Evolutionary conservation across 371 early-diverging fungal genomes (phyloP), one percentile per base, ranked within the genome.

Genomic region (Mortierella sp.): DNA sequence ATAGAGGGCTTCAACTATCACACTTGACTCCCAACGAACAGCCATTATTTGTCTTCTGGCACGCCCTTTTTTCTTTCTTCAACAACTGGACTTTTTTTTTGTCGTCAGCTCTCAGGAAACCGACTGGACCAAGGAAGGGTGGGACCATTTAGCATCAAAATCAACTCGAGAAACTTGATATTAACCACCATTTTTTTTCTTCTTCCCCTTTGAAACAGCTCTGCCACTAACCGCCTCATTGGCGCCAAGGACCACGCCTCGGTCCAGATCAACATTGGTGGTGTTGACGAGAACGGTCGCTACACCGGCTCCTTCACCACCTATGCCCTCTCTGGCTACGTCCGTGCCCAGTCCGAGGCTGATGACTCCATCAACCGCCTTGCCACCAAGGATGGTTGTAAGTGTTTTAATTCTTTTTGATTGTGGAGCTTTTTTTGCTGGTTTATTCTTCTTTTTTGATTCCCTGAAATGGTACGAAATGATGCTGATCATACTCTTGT

Each of bases 351-450:
- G 74, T 96, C 95, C 73, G 98, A 99, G 92, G 90, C 95, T 76
- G 98, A 99, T 86, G 99, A 98, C 91, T 95, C 97, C 82, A 84
- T 99, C 82, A 98, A 99, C 97, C 95, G 98, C 80, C 91, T 99
- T 74, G 94, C 97, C 80, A 94, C 96, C 87, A 85, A 92, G 83
- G 96, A 97, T 89, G 98, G 98, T 73, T 63, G 81, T 81, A 81
- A 14, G 81, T 80, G n/a, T n/a, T n/a, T n/a, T n/a, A n/a, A n/a
- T 31, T 50, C 6, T 55, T 10, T 66, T 11, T 43, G 16, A 48
- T 9, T 40, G 4, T 63, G 43, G 2, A 14, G 14, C 64, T 68
- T 14, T n/a, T 22, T n/a, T n/a, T n/a, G n/a, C 47, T 44, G 22
- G n/a, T n/a, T n/a, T 44, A 10, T 16, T 16, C 41, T 24, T 64